A percentile compares a stretch with the other conserved stretches of the same genome.
Conservation (phyloP, 1,284 basidiomycete species). For the Puccinia triticina region DNA sequence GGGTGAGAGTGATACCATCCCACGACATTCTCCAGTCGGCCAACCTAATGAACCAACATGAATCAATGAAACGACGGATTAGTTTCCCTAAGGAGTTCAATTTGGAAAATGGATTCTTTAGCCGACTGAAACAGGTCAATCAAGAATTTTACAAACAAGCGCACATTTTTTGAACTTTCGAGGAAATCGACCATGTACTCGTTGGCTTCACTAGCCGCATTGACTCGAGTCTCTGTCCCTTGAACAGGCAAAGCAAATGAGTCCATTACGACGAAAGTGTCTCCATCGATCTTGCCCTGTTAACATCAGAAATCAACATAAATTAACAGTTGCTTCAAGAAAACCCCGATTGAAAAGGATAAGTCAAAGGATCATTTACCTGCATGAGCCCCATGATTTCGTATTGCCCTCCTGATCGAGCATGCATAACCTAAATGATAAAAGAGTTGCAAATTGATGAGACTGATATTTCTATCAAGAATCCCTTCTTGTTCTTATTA, state of each 20-base stretch:
- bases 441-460: not conserved
- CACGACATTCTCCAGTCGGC: slow-evolving; percentile 81
- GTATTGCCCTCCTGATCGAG: slow-evolving; percentile 91
- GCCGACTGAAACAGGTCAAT: not conserved
- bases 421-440: slow-evolving; percentile 84
- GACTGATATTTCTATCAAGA: not conserved
- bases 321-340: not conserved
- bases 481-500: not conserved
- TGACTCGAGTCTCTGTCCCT: slow-evolving; percentile 98
- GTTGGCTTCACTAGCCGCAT: slow-evolving; percentile 91
- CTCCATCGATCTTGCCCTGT: slow-evolving; percentile 87
- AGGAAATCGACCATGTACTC: slow-evolving; percentile 98
- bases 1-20: slow-evolving; percentile 99
- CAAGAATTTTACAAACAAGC: slow-evolving; percentile 53
- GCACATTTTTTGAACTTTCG: slow-evolving; percentile 73
- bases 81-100: not conserved
- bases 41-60: slow-evolving; percentile 65
- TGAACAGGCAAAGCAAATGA: slow-evolving; percentile 95
- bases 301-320: not conserved
- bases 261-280: slow-evolving; percentile 88
- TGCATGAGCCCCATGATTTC: slow-evolving; percentile 98
- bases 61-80: not conserved
- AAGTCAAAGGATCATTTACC: slow-evolving; percentile 8
- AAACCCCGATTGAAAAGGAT: not conserved
- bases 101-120: no score